Conservation (phyloP, 768 basidiomycete genomes). For the Mycena polygramma region DNA sequence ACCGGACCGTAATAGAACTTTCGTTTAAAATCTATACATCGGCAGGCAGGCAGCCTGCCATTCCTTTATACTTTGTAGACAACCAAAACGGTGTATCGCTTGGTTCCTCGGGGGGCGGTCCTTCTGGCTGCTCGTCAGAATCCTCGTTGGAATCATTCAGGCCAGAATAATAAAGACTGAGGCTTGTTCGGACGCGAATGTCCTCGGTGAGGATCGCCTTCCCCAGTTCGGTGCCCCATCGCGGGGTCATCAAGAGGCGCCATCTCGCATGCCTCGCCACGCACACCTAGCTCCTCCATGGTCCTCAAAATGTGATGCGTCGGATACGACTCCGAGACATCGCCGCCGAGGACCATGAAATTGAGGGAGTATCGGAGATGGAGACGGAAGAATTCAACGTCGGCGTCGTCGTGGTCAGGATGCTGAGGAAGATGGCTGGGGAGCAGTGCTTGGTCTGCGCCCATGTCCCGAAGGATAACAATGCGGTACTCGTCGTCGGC, state of each 20-base stretch:
- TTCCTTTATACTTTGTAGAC: no score
- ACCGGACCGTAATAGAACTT: no score
- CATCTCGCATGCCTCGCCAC: background rate
- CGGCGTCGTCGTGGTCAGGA: background rate
- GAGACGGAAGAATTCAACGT: constrained; percentile 9
- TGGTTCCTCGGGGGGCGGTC: no score
- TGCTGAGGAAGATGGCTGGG: constrained; percentile 18
- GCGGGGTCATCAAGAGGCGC: constrained; percentile 9
- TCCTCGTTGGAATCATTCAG: background rate
- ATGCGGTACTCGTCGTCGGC: constrained; percentile 28
- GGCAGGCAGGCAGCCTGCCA: no score
- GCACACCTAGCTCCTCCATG: constrained; percentile 19
- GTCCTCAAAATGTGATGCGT: background rate
- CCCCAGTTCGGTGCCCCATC: constrained; percentile 22
- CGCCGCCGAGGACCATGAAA: constrained; percentile 30
- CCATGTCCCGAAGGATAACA: constrained; percentile 23
- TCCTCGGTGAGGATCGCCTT: constrained; percentile 19
- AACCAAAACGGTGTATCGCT: no score
- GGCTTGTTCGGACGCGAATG: background rate
- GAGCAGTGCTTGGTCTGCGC: background rate
- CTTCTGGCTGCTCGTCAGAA: no score
- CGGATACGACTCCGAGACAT: constrained; percentile 19
- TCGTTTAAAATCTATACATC: no score
- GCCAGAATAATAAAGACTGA: background rate
- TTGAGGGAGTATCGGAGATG: constrained; percentile 19